phyloP scores from a whole-genome alignment of 164 flowering plant genomes.

The Paratinospora sagittata region DNA sequence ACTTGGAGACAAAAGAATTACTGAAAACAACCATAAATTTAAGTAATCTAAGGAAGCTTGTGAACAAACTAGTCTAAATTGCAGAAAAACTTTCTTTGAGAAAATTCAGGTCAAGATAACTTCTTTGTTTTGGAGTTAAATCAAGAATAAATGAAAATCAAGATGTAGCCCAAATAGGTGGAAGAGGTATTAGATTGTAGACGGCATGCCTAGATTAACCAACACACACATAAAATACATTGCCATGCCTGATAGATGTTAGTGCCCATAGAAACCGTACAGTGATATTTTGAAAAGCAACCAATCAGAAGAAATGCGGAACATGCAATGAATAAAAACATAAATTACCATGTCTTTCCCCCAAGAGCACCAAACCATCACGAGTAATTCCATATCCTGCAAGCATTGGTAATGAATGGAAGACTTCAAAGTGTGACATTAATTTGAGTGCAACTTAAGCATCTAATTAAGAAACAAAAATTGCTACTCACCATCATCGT shows the following conservation, averaged over 20 bases:
- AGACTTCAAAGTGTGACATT: neutral
- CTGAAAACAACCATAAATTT: too few relatives aligned
- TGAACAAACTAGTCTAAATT: neutral
- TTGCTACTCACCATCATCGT: slow-evolving; percentile 68
- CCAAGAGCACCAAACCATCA: slow-evolving; percentile 76
- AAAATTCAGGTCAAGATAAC: neutral
- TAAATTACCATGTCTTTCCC: slow-evolving; percentile 72
- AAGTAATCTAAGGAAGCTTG: neutral
- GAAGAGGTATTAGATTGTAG: neutral
- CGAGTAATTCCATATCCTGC: slow-evolving; percentile 83
- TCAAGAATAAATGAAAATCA: neutral
- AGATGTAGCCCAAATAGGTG: neutral
- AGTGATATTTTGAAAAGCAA: neutral
- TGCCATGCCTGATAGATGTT: neutral
- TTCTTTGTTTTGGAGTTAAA: neutral
- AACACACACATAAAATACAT: neutral
- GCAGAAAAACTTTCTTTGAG: neutral
- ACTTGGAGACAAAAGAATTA: neutral
- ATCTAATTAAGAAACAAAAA: slow-evolving; percentile 6
- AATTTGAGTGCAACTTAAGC: neutral
- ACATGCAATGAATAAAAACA: neutral
- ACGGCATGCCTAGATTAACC: neutral
- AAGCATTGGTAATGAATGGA: slow-evolving; percentile 14
- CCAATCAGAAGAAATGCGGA: neutral
- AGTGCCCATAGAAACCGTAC: neutral